Evolutionary conservation across 495 filamentous ascomycete genomes (phyloP), one percentile per base, ranked within the genome.

Genomic region (Geopyxis carbonaria): DNA sequence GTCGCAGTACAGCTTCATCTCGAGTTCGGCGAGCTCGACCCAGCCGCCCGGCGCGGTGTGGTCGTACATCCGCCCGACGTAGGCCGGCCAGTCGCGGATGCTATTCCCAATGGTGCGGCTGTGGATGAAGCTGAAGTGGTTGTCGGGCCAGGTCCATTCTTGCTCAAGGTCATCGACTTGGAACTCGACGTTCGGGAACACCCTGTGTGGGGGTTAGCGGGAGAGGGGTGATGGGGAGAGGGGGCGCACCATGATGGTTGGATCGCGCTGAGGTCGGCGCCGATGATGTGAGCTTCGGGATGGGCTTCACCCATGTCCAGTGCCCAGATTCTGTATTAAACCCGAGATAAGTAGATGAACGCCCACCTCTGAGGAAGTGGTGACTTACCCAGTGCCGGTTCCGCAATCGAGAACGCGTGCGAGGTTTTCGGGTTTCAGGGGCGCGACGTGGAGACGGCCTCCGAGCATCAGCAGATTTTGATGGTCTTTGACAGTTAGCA

Each of bases 251-350:
- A 70, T 25, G 59, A 56, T 0, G 72, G 72, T 48, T 76, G 72
- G 37, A 75, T 74, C 2, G 69, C 67, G 34, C 68, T 73, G 19
- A 81, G 59, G 52, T 83, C 78, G 22, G 76, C 67, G n/a, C 78
- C 78, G 14, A 48, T 31, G n/a, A 49, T 30, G 15, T 43, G 22
- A 3, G 37, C 27, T 18, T 18, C 19, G 19, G 19, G 16, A 16
- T 35, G 46, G 13, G 37, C 44, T 33, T 73, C 48, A 2, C 47
- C 49, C 24, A 53, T 43, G 2, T 69, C 73, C 30, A 77, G 65
- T 5, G 71, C 72, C 72, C 75, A 78, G 21, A 72, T 63, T n/a
- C n/a, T n/a, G 4, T n/a, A 8, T 16, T 10, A 39, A 23, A n/a
- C 39, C 24, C 21, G 14, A 22, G 19, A 34, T 15, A 19, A 10